A percentile compares a stretch with the other conserved stretches of the same genome.
Conservation (phyloP, 176 grass and related monocot species). For the Hsuehochloa calcarea region DNA sequence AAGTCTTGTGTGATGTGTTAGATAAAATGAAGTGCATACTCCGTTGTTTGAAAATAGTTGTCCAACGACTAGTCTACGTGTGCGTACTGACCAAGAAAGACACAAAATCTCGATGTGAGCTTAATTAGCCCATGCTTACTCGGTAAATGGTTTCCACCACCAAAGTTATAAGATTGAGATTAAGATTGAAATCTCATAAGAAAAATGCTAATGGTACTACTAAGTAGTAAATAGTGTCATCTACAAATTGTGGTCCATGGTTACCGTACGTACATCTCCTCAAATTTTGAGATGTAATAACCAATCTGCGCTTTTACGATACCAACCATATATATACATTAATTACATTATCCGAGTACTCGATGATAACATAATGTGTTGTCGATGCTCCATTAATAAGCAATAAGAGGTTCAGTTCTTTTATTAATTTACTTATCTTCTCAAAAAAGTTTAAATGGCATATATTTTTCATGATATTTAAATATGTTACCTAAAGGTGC, state of each 20-base stretch:
- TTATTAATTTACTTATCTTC: neutral
- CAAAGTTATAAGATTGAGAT: no score
- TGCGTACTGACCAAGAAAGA: no score
- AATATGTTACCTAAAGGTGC: neutral
- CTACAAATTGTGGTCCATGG: no score
- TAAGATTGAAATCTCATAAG: no score
- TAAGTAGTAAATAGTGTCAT: neutral
- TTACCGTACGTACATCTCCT: neutral
- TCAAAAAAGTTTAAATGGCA: neutral
- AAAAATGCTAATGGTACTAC: no score
- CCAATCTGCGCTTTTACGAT: neutral
- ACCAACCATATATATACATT: neutral
- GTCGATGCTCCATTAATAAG: neutral
- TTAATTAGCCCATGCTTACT: no score
- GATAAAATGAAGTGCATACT: neutral
- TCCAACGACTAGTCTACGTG: no score
- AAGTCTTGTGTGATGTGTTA: neutral
- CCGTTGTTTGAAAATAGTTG: neutral
- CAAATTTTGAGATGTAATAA: neutral
- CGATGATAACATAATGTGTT: neutral
- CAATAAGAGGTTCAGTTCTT: neutral
- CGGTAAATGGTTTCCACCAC: no score
- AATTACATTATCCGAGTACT: neutral
- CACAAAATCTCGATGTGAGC: no score
- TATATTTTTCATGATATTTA: neutral